These are phyloP conservation scores for Fusarium multiceps DNA, from an alignment of 2,329 filamentous ascomycete genomes.

Conservation along the genomic window DNA sequence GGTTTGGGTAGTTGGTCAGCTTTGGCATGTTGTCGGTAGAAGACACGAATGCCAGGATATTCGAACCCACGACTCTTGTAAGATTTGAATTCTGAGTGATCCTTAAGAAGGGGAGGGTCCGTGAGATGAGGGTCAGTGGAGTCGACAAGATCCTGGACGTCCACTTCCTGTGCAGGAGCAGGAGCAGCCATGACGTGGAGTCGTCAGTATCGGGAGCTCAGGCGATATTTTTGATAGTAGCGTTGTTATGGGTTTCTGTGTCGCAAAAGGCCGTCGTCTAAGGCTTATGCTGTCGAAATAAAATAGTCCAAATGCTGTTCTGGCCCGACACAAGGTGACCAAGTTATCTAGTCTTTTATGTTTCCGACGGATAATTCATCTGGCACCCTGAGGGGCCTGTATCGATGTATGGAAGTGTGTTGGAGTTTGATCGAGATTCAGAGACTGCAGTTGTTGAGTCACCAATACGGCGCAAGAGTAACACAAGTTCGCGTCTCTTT, in stretches of 20 bases:
- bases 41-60: slow-evolving; percentile 83
- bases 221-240: not conserved
- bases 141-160: slow-evolving; percentile 39
- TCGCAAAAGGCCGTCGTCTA: not conserved
- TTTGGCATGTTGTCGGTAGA: slow-evolving; percentile 85
- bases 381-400: not conserved
- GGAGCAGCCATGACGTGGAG: slow-evolving; percentile 42
- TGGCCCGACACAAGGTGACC: not conserved
- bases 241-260: not conserved
- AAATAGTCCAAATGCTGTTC: not conserved
- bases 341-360: not conserved
- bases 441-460: slow-evolving; percentile 36
- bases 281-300: not conserved
- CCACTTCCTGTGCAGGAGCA: slow-evolving; percentile 30
- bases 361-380: not conserved
- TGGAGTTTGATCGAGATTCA: slow-evolving; percentile 2
- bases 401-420: not conserved
- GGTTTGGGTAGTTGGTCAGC: slow-evolving; percentile 80
- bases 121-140: slow-evolving; percentile 60
- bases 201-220: slow-evolving; percentile 8
- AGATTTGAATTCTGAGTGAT: slow-evolving; percentile 76
- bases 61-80: slow-evolving; percentile 78
- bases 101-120: slow-evolving; percentile 83
- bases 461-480: slow-evolving; percentile 29
- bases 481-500: slow-evolving; percentile 22